Conservation (phyloP, 257 asterid species). For the Solanum sitiens region DNA sequence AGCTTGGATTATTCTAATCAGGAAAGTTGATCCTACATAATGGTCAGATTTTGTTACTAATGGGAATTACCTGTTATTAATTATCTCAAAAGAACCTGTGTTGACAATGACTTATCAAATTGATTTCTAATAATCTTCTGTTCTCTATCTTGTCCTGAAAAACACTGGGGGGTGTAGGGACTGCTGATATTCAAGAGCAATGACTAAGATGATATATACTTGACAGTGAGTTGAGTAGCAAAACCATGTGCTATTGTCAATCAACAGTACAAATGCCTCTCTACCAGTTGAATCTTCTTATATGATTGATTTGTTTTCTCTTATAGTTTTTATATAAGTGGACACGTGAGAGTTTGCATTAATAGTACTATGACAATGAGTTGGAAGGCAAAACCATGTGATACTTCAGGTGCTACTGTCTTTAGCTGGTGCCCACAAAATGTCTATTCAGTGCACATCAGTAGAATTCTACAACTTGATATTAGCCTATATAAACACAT, state of each 20-base stretch:
- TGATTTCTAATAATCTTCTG: background rate
- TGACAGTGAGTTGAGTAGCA: background rate
- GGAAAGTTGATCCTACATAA: background rate
- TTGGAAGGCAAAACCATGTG: constrained; percentile 3
- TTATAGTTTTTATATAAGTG: background rate
- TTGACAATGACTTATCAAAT: background rate
- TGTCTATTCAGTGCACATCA: too few species aligned
- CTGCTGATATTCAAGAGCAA: background rate
- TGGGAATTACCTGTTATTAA: background rate
- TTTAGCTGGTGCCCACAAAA: too few species aligned
- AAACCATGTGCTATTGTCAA: background rate
- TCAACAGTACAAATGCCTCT: background rate
- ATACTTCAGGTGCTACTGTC: background rate
- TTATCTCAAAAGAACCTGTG: background rate
- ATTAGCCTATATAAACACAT: too few species aligned
- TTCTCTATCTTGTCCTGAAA: background rate
- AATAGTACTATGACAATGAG: background rate
- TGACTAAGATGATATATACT: too few species aligned
- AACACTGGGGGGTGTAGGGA: background rate
- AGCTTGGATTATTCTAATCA: background rate
- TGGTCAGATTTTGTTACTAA: background rate
- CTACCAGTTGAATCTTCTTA: background rate
- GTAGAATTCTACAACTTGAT: too few species aligned
- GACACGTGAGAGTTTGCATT: background rate
- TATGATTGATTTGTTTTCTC: background rate